A percentile compares a stretch with the other conserved stretches of the same genome.
Conservation (phyloP, 192 early-diverging fungal species). For the Paraglomus occultum region DNA sequence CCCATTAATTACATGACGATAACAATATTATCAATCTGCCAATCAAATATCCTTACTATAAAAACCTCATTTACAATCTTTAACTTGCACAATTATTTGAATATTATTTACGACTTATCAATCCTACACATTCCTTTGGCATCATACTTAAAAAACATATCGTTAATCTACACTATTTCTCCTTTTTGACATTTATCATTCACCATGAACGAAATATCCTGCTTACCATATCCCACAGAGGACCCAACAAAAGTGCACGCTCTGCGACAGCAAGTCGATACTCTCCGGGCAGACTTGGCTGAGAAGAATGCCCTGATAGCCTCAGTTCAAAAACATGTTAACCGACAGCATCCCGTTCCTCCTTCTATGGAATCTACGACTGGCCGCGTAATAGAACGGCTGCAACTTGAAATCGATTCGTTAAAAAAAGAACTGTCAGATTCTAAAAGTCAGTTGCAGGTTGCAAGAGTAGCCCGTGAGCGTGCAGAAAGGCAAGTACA, state of each 20-base stretch:
- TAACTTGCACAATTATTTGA: too few species aligned
- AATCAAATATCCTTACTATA: too few species aligned
- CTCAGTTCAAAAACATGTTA: conserved; percentile 27
- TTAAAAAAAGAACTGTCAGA: conserved; percentile 28
- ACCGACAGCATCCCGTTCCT: background rate
- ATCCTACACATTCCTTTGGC: too few species aligned
- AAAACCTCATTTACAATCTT: too few species aligned
- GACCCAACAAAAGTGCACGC: background rate
- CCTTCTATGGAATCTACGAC: conserved; percentile 13
- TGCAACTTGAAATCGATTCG: conserved; percentile 24
- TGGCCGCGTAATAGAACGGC: conserved; percentile 23
- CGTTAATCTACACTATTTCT: too few species aligned
- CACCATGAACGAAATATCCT: too few species aligned
- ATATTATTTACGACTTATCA: too few species aligned
- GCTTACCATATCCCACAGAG: too few species aligned
- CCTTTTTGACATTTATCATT: too few species aligned
- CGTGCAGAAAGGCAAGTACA: conserved; percentile 24
- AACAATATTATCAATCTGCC: too few species aligned
- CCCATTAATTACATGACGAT: too few species aligned
- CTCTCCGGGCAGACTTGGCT: conserved; percentile 19
- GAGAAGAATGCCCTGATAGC: conserved; percentile 25
- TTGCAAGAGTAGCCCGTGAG: conserved; percentile 23
- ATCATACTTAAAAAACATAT: too few species aligned
- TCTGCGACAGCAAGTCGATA: conserved; percentile 22
- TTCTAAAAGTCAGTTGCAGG: conserved; percentile 22